Evolutionary conservation across 106 monocot genomes (phyloP).

Genomic region (Dendrobium catenatum): DNA sequence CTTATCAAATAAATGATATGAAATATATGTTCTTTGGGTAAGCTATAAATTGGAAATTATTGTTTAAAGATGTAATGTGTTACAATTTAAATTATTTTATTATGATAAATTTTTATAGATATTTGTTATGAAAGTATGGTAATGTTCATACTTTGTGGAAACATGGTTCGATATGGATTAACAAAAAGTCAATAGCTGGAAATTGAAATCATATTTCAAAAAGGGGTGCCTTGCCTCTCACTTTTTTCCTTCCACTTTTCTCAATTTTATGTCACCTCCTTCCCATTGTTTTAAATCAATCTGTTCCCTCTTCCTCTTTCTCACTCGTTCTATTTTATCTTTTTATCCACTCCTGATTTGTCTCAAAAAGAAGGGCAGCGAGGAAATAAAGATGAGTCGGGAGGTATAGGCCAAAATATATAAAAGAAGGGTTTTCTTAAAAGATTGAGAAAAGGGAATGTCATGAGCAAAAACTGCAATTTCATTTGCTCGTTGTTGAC

Average conservation of each 20-base stretch:
- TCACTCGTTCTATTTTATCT: background rate
- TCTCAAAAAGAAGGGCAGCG: background rate
- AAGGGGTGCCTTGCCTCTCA: too few relatives aligned
- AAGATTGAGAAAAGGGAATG: background rate
- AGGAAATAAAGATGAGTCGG: background rate
- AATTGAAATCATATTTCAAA: too few relatives aligned
- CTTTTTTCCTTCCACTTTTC: too few relatives aligned
- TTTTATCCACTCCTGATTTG: background rate
- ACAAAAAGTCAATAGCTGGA: too few relatives aligned
- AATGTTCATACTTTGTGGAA: background rate
- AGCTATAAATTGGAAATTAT: background rate
- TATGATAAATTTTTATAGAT: background rate
- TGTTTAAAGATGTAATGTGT: background rate
- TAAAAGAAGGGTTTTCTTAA: background rate
- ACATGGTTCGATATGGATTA: too few relatives aligned
- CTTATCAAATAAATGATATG: background rate
- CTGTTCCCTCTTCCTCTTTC: background rate
- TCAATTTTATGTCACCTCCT: background rate
- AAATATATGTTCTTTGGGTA: background rate
- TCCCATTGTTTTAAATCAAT: background rate
- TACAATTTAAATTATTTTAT: background rate
- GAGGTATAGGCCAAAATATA: background rate
- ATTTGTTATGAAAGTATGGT: background rate
- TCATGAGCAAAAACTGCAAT: background rate
- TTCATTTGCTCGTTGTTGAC: background rate